Conservation (phyloP, 306 rosid genomes). For the Rosa multiflora region DNA sequence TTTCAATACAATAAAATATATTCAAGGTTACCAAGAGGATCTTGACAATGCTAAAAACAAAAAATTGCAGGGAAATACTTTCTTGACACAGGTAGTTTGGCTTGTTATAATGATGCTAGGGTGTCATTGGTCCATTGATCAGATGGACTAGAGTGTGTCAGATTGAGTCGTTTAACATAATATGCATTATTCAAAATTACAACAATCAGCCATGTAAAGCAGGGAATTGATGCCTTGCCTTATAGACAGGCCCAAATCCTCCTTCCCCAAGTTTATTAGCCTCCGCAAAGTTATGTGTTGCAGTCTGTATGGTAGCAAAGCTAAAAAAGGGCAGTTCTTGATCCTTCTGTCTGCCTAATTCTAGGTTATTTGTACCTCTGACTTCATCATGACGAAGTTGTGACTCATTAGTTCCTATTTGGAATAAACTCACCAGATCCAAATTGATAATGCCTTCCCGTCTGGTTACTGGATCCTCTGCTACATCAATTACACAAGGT, state of each 20-base stretch:
- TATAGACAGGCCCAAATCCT: neutral
- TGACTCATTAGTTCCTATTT: neutral
- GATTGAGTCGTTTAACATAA: no score
- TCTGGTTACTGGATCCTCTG: neutral
- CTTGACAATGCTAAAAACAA: no score
- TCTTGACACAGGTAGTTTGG: no score
- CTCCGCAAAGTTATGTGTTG: constrained; percentile 11
- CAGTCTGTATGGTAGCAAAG: neutral
- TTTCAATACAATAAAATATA: no score
- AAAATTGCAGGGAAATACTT: no score
- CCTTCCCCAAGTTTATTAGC: constrained; percentile 12
- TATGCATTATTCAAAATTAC: no score
- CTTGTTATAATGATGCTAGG: no score
- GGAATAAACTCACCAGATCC: neutral
- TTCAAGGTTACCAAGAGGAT: no score
- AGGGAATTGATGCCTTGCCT: neutral
- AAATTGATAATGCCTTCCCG: neutral
- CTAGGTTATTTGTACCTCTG: neutral
- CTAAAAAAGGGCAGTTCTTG: constrained; percentile 19
- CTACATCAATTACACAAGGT: neutral
- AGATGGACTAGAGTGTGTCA: no score
- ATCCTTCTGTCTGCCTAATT: constrained; percentile 1
- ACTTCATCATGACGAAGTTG: neutral
- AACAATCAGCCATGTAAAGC: neutral
- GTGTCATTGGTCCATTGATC: no score